Percentiles rank a stretch among this genome's conserved stretches.
Conservation (phyloP, 495 filamentous ascomycete genomes). For the Paragyromitra xinjiangensis region DNA sequence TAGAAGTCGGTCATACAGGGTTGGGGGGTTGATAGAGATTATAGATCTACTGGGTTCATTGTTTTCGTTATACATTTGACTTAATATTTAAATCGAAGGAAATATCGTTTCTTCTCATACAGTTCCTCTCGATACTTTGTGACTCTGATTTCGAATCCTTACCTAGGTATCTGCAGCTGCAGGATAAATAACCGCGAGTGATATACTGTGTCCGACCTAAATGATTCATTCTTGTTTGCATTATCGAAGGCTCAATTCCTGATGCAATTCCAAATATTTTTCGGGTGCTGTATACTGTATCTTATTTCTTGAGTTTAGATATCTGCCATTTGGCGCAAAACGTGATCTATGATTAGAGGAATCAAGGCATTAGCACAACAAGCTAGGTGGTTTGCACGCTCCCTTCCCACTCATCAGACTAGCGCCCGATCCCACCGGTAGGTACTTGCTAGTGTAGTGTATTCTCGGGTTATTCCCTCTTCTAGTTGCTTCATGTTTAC, state of each 20-base stretch:
- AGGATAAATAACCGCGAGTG: too few species aligned
- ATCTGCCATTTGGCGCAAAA: not conserved
- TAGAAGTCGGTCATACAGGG: not conserved
- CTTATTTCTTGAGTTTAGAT: not conserved
- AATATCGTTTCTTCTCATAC: not conserved
- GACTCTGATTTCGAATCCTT: not conserved
- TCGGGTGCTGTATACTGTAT: not conserved
- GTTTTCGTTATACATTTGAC: not conserved
- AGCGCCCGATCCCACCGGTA: too few species aligned
- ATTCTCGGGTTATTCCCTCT: too few species aligned
- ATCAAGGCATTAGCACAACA: too few species aligned
- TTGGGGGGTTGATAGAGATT: not conserved
- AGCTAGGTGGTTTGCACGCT: too few species aligned
- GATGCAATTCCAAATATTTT: not conserved
- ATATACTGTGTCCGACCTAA: not conserved
- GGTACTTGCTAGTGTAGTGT: too few species aligned
- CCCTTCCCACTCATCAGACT: too few species aligned
- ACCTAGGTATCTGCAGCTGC: too few species aligned
- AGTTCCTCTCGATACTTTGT: not conserved
- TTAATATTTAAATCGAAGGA: not conserved
- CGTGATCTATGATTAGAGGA: not conserved
- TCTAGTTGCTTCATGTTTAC: not conserved
- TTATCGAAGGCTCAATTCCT: not conserved
- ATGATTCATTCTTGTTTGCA: not conserved
- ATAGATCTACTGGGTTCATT: not conserved